Evolutionary conservation across 2,329 filamentous ascomycete species (phyloP), one percentile per base, ranked within the genome.

Genomic region (Alternaria arbusti): DNA sequence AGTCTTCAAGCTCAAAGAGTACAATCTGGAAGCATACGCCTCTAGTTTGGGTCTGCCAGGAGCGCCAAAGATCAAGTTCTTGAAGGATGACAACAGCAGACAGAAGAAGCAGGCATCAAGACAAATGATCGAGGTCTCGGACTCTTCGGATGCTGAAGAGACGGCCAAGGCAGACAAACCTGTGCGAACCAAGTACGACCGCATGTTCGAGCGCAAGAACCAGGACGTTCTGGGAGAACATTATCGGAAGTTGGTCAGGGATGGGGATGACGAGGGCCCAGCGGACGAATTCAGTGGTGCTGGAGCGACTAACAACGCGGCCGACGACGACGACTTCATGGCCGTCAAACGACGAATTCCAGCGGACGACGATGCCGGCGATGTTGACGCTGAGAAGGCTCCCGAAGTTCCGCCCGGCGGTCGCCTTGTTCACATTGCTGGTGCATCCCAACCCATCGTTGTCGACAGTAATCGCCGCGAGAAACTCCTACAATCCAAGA

Each of bases 131-230:
- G 82, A 83, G 20, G 71, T 77, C 12, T 77, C 92, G 79, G 78
- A 91, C 78, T 89, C 87, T 13, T 90, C 89, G 4, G 85, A 88
- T n/a, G 84, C 85, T 25, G 86, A 85, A 15, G 77, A 74, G 25
- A 83, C 78, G 43, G 73, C 78, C 32, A 85, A 86, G 73, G 78
- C 84, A 69, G 82, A 84, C 64, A 89, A 87, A 78, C 89, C 90
- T 81, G 92, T 97, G 17, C 88, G 94, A 65, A 99, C 96, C 30
- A 98, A 97, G 80, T 96, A 97, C 78, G 94, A 99, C 80, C 91
- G 93, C 71, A 98, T 99, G 96, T 97, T 98, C 80, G 95, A 97
- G 83, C 87, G 96, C 64, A 92, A 91, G 72, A 99, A 99, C 81
- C 95, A 98, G 81, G 94, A 97, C 76, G 92, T 99, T 30, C 82